Percentiles rank a stretch among this genome's conserved stretches.
Evolutionary conservation across 108 stramenopile species (phyloP).

Genomic region (Licmophora abbreviata): DNA sequence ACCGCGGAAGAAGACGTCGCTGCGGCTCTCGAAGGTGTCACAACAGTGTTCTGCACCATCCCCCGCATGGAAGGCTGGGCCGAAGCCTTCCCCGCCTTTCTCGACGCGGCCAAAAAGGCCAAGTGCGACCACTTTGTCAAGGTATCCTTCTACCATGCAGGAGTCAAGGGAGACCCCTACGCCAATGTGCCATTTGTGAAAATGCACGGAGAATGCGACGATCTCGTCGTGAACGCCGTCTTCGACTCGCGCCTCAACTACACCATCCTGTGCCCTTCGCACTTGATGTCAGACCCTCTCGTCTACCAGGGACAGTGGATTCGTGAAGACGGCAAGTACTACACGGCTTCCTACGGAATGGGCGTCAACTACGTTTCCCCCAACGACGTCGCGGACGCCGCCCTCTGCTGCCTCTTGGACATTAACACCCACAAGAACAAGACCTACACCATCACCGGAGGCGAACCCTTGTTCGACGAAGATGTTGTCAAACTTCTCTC

Average conservation of each 20-base stretch:
- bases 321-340: conserved; percentile 11
- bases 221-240: conserved; percentile 11
- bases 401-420: conserved; percentile 20
- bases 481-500: conserved; percentile 26
- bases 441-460: conserved; percentile 18
- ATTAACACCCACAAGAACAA: conserved; percentile 13
- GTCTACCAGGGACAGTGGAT: conserved; percentile 15
- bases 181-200: conserved; percentile 26
- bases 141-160: conserved; percentile 33
- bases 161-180: conserved; percentile 8
- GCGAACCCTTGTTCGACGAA: too few species aligned
- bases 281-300: conserved; percentile 35
- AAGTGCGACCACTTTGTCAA: conserved; percentile 28
- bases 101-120: conserved; percentile 27
- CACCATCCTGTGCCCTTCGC: conserved; percentile 30
- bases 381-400: conserved; percentile 36
- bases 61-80: conserved; percentile 22
- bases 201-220: conserved; percentile 29
- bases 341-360: conserved; percentile 25
- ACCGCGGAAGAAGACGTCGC: conserved; percentile 22
- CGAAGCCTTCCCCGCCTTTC: conserved; percentile 20
- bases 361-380: conserved; percentile 41
- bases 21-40: conserved; percentile 25
- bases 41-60: conserved; percentile 27
- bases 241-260: conserved; percentile 17